Percentiles rank a stretch among this genome's conserved stretches.
Evolutionary conservation across 108 stramenopile genomes (phyloP).

Genomic region (Aurantiochytrium sp.): DNA sequence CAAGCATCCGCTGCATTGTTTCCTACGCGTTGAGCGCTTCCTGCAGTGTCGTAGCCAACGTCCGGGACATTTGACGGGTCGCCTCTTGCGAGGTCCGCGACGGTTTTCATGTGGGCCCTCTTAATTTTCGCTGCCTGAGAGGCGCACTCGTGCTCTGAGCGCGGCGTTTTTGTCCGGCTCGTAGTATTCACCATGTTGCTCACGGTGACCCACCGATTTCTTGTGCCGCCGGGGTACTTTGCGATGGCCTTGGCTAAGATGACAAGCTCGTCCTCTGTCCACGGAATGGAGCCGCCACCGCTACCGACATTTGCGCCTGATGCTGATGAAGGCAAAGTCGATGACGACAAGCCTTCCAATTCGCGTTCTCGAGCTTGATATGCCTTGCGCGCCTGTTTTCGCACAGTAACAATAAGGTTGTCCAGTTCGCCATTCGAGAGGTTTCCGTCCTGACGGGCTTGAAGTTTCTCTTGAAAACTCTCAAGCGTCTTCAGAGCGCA

Average conservation of each 20-base stretch:
- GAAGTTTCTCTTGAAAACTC: not conserved
- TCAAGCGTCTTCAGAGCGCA: not conserved
- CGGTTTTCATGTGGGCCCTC: not conserved
- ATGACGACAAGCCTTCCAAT: not conserved
- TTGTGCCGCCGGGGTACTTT: slow-evolving; percentile 83
- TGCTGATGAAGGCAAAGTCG: not conserved
- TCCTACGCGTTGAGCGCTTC: not conserved
- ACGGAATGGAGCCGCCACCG: slow-evolving; percentile 34
- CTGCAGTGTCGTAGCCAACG: not conserved
- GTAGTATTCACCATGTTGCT: slow-evolving; percentile 71
- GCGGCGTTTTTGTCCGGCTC: slow-evolving; percentile 40
- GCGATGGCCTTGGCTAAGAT: slow-evolving; percentile 82
- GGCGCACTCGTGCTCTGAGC: slow-evolving; percentile 79
- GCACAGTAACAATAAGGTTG: not conserved
- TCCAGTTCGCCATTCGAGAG: not conserved
- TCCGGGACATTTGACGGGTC: not conserved
- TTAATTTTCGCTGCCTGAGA: not conserved
- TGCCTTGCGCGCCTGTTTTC: not conserved
- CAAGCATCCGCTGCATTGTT: not conserved
- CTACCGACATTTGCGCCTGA: not conserved
- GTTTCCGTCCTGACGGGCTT: no score
- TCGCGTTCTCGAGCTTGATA: not conserved
- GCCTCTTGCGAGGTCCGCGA: not conserved
- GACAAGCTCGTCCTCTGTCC: slow-evolving; percentile 81
- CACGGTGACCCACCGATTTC: slow-evolving; percentile 86